Conservation (phyloP, 75 land plant genomes). For the Pinus tabuliformis region DNA sequence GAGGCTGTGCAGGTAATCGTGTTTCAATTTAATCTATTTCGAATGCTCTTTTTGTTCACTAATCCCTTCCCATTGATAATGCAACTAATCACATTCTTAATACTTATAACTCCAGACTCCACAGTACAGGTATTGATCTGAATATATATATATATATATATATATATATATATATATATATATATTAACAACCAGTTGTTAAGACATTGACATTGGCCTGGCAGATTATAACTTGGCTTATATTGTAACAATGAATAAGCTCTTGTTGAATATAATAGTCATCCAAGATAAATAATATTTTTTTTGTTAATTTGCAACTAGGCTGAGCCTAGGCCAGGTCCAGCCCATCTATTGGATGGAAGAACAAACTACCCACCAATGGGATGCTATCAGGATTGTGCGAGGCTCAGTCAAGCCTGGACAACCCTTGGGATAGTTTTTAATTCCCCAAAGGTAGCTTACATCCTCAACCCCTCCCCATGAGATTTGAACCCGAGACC, state of each 20-base stretch:
- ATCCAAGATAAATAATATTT: neutral
- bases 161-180: too few relatives aligned
- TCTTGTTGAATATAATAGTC: neutral
- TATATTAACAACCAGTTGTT: neutral
- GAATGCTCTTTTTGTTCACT: neutral
- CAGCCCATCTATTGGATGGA: too few relatives aligned
- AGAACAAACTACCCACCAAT: too few relatives aligned
- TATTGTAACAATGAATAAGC: neutral
- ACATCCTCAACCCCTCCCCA: too few relatives aligned
- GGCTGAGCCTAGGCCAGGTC: too few relatives aligned
- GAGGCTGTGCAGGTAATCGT: conserved; percentile 78
- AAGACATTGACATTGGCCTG: neutral
- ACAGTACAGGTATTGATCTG: neutral
- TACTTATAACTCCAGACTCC: neutral
- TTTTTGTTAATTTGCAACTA: too few relatives aligned
- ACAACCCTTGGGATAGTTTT: too few relatives aligned
- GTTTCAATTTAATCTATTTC: neutral
- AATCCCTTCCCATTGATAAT: neutral
- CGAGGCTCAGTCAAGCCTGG: too few relatives aligned
- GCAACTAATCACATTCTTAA: neutral
- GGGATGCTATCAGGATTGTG: too few relatives aligned
- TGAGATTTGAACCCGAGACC: too few relatives aligned
- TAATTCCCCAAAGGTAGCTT: too few relatives aligned
- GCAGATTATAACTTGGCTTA: neutral
- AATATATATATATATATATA: too few relatives aligned